Conservation (phyloP, 306 rosid species). For the Biancaea sappan region DNA sequence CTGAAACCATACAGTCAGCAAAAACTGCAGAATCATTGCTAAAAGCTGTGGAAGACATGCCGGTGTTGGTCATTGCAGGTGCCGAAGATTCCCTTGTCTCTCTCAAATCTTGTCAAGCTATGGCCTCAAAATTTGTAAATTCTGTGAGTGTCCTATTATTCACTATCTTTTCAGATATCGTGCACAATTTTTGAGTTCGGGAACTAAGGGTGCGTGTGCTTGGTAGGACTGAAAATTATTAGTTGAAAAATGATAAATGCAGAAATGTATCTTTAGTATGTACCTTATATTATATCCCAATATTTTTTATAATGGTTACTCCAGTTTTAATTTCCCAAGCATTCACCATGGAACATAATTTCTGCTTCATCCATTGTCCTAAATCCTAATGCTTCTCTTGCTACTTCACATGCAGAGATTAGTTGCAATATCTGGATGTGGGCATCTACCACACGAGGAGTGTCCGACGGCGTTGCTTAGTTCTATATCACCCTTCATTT, state of each 20-base stretch:
- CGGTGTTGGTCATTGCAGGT: conserved; percentile 82
- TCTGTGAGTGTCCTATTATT: conserved; percentile 60
- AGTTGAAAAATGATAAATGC: background rate
- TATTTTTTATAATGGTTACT: background rate
- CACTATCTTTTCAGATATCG: background rate
- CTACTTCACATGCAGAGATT: conserved; percentile 63
- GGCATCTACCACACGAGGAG: conserved; percentile 99
- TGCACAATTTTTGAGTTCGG: conserved; percentile 12
- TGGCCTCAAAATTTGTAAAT: conserved; percentile 89
- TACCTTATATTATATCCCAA: background rate
- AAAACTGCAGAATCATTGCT: conserved; percentile 68
- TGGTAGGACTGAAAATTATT: background rate
- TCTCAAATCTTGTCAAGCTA: conserved; percentile 70
- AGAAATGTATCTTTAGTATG: background rate
- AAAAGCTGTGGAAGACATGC: conserved; percentile 65
- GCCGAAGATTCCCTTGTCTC: conserved; percentile 89
- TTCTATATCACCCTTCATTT: conserved; percentile 78
- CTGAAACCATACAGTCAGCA: conserved; percentile 61
- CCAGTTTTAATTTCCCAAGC: background rate
- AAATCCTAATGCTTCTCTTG: conserved; percentile 5
- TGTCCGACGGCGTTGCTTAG: conserved; percentile 95
- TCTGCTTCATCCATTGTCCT: background rate
- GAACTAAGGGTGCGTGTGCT: conserved; percentile 10
- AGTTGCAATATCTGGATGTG: conserved; percentile 93
- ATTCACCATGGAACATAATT: conserved; percentile 6